Evolutionary conservation across 495 filamentous ascomycete species (phyloP).

Genomic region (Podospora comata): DNA sequence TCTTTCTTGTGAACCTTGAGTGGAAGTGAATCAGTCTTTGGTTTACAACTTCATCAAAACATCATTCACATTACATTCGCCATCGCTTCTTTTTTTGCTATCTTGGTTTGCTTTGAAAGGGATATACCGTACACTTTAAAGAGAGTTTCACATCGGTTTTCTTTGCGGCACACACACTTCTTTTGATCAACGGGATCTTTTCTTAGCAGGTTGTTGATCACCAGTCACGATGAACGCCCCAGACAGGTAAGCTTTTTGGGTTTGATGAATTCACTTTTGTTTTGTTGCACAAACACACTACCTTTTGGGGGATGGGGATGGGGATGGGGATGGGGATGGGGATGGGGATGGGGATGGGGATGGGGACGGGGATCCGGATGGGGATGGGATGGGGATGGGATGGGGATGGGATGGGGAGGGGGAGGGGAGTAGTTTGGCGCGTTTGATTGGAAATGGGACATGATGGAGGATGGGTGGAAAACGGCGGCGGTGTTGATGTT

Average conservation of each 20-base stretch:
- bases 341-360: not conserved
- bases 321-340: not conserved
- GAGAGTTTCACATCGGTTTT: not conserved
- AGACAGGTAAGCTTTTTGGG: conserved; percentile 13
- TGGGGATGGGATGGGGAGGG: not conserved
- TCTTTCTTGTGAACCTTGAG: not conserved
- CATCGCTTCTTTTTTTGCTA: not conserved
- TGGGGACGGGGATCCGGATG: no score
- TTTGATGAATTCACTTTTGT: not conserved
- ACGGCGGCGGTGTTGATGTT: no score
- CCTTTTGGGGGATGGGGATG: not conserved
- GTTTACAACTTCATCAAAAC: not conserved
- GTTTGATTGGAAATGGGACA: no score
- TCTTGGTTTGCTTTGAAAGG: not conserved
- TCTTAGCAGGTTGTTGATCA: not conserved
- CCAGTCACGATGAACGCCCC: conserved; percentile 19
- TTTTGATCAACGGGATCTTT: not conserved
- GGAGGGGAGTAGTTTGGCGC: no score
- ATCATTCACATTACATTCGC: not conserved
- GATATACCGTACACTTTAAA: not conserved
- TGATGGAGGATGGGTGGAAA: no score
- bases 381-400: no score
- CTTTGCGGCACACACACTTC: not conserved
- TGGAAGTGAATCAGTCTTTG: not conserved
- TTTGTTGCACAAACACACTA: not conserved